phyloP scores from a whole-genome alignment of 164 flowering plant genomes.

The Umbilicus rupestris region DNA sequence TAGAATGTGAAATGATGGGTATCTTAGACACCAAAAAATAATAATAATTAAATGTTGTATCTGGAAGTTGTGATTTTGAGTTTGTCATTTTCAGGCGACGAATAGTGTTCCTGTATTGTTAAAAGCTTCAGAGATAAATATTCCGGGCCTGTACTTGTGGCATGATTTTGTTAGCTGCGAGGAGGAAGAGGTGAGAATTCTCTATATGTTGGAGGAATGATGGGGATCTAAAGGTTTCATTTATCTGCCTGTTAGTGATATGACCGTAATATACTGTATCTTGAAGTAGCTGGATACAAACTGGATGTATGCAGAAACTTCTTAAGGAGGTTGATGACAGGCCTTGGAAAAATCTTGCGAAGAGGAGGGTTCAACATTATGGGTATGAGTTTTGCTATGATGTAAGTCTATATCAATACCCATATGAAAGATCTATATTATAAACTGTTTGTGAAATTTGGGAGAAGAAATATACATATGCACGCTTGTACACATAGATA shows the following conservation, averaged over 20 bases:
- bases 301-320: slow-evolving; percentile 37
- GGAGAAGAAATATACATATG: neutral
- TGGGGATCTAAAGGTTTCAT: neutral
- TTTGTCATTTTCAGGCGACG: slow-evolving; percentile 15
- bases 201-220: neutral
- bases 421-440: neutral
- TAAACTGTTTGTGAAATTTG: neutral
- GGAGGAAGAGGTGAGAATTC: slow-evolving; percentile 58
- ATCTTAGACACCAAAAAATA: no score
- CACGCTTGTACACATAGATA: neutral
- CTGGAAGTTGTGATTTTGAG: neutral
- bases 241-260: neutral
- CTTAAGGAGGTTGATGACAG: slow-evolving; percentile 70
- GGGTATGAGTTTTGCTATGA: slow-evolving; percentile 86
- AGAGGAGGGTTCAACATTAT: slow-evolving; percentile 90
- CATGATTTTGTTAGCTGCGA: slow-evolving; percentile 51
- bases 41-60: no score
- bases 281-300: neutral
- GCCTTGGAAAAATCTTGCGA: slow-evolving; percentile 75
- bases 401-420: slow-evolving; percentile 25
- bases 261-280: neutral
- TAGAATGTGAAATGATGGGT: neutral
- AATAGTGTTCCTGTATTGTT: slow-evolving; percentile 45
- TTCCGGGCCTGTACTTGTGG: slow-evolving; percentile 71
- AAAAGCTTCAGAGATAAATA: slow-evolving; percentile 50